These are phyloP conservation scores for Aspergillus sp. DNA, from an alignment of 2,329 filamentous ascomycete genomes.

Conservation along the genomic window DNA sequence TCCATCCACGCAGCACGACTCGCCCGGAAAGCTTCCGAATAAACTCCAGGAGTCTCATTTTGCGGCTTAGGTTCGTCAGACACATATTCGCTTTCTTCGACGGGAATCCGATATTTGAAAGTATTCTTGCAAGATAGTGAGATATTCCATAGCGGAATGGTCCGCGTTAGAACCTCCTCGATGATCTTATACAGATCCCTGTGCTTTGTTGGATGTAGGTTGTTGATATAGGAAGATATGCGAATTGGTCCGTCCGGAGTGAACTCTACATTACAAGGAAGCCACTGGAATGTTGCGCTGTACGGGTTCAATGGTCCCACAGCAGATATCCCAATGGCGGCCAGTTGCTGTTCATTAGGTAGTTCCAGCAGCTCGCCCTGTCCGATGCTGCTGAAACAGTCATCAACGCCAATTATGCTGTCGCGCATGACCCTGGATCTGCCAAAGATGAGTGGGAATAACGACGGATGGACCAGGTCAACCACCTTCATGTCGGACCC, in stretches of 20 bases:
- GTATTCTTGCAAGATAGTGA: conserved; percentile 13
- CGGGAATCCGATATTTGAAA: neutral
- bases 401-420: conserved; percentile 3
- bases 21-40: no score
- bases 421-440: conserved; percentile 24
- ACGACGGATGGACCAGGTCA: conserved; percentile 65
- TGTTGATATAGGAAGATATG: conserved; percentile 47
- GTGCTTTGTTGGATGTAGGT: conserved; percentile 40
- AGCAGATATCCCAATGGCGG: neutral
- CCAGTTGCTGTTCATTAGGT: neutral
- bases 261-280: conserved; percentile 42
- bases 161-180: conserved; percentile 37
- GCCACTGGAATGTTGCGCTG: conserved; percentile 48
- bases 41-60: neutral
- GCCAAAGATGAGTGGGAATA: conserved; percentile 37
- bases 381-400: neutral
- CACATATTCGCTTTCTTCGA: conserved; percentile 8
- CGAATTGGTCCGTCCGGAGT: conserved; percentile 17
- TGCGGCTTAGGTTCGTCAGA: neutral
- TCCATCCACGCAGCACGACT: neutral
- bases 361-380: neutral
- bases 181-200: conserved; percentile 35
- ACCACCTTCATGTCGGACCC: conserved; percentile 58
- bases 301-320: neutral
- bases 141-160: conserved; percentile 50